Percentiles rank a stretch among this genome's conserved stretches.
Evolutionary conservation across 306 rosid species (phyloP).

Genomic region (Vicia villosa): DNA sequence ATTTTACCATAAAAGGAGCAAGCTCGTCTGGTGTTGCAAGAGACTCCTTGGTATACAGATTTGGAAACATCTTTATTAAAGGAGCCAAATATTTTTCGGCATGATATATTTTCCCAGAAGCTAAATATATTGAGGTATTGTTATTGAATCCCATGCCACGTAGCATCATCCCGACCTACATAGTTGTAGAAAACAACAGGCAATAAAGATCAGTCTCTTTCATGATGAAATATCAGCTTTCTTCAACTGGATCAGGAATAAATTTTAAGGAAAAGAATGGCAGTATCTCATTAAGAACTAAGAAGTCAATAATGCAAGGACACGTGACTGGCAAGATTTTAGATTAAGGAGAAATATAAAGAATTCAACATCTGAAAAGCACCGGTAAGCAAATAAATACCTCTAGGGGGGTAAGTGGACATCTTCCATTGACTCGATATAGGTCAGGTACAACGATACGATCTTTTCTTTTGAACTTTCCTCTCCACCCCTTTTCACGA

Average conservation of each 20-base stretch:
- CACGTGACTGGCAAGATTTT: not conserved
- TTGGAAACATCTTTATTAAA: conserved; percentile 76
- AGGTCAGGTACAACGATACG: conserved; percentile 63
- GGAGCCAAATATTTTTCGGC: conserved; percentile 82
- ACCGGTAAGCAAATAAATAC: conserved; percentile 43
- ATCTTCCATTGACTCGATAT: conserved; percentile 84
- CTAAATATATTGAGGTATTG: conserved; percentile 80
- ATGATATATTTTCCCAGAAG: conserved; percentile 83
- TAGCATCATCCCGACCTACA: conserved; percentile 91
- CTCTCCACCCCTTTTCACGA: conserved; percentile 87
- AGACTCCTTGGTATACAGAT: conserved; percentile 83
- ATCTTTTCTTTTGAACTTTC: conserved; percentile 79
- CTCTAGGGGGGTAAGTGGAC: conserved; percentile 95
- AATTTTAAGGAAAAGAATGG: not conserved
- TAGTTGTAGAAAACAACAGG: conserved; percentile 40
- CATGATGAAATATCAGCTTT: conserved; percentile 18
- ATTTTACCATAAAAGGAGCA: conserved; percentile 74
- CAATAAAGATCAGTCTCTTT: conserved; percentile 39
- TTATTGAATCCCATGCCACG: conserved; percentile 94
- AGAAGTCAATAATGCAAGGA: conserved; percentile 19
- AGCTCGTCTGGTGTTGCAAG: conserved; percentile 86
- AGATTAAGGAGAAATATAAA: not conserved
- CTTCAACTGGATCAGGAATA: not conserved
- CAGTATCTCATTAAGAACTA: conserved; percentile 4
- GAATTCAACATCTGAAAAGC: conserved; percentile 23